Evolutionary conservation across 2,329 filamentous ascomycete genomes (phyloP), one percentile per base, ranked within the genome.

Genomic region (Paraconiothyrium brasiliense): DNA sequence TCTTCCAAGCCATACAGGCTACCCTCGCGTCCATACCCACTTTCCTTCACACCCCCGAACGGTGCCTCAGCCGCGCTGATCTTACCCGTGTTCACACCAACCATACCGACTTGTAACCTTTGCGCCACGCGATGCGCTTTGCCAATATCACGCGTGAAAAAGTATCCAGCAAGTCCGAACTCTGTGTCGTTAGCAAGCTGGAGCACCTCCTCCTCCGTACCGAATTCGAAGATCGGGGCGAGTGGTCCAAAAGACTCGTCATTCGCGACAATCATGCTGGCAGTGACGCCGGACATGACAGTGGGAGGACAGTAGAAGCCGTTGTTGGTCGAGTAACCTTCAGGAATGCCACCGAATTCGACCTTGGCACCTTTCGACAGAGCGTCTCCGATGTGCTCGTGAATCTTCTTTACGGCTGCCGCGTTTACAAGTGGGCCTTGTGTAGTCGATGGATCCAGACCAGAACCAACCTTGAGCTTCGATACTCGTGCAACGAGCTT

Each of bases 41-140:
- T 92, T 80, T 93, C 84, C 81, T 95, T 95, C 49, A 95, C 89
- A 67, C 92, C 92, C 16, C 92, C 92, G 73, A 95, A 95, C n/a
- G 75, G 76, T 7, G 61, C 44, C 48, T 71, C 75, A 14, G 63
- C 65, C 11, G 68, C 71, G 13, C 63, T 62, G 27, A 69, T 64
- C 39, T 63, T 59, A 2, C 75, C 75, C 1, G 70, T 70, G 46
- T 77, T 77, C 20, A 78, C 63, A 54, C 67, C 67, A 4, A 68
- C 58, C 62, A 68, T 68, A 11, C 68, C 70, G 6, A 57, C 60
- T 52, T 71, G 46, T 20, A 72, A 43, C 4, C 14, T 43, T 48
- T 64, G 39, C 1, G 61, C 54, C 2, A 71, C 46, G 10, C 63
- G 60, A 58, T 50, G 47, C 3, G 54, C 39, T 5, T 64, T 54